phyloP scores from a whole-genome alignment of 148 eudicot genomes.

The Talinum fruticosum region DNA sequence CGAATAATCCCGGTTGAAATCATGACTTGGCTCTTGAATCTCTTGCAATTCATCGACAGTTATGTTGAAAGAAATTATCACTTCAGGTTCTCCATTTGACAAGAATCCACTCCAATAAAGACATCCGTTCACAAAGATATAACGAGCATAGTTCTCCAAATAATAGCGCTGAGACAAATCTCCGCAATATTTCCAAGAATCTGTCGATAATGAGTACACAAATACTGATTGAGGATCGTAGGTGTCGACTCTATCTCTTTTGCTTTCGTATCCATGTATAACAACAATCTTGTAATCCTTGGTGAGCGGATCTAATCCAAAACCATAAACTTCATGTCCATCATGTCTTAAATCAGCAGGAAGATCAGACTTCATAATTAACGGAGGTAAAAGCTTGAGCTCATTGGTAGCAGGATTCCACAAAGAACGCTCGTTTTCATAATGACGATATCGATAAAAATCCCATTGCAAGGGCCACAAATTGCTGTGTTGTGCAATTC shows the following conservation, averaged over 20 bases:
- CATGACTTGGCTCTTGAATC: background rate
- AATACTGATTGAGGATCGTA: background rate
- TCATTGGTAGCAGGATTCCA: background rate
- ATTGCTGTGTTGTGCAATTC: background rate
- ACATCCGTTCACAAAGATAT: background rate
- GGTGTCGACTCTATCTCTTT: background rate
- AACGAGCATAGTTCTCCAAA: background rate
- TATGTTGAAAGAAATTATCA: background rate
- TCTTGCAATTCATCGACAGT: background rate
- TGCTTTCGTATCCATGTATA: background rate
- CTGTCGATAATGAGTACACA: background rate
- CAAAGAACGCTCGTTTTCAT: background rate
- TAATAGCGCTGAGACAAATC: background rate
- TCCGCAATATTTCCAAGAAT: constrained; percentile 4
- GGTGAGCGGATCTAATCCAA: background rate
- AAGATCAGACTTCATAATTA: background rate
- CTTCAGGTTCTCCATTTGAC: background rate
- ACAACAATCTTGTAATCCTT: background rate
- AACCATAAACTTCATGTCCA: background rate
- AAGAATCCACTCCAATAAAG: background rate
- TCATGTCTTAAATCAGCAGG: background rate
- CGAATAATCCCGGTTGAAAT: background rate
- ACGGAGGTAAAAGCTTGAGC: background rate
- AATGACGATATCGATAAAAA: too few relatives aligned
- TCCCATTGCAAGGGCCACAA: background rate